Conservation (phyloP, 305 asterid species). For the Fraxinus albicans region DNA sequence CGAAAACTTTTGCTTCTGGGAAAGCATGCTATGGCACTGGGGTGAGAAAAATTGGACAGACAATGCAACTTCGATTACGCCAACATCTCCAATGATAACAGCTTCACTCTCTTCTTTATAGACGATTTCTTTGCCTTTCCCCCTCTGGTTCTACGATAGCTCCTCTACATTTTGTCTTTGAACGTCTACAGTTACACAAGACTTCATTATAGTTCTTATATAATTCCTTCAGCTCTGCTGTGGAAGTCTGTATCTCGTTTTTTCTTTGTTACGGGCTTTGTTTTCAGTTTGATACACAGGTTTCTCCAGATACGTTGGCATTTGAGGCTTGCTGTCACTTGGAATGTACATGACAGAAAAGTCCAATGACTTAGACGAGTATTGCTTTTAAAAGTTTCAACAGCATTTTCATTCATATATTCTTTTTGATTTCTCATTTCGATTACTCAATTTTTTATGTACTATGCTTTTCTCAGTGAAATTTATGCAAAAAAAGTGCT, state of each 20-base stretch:
- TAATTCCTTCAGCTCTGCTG: background rate
- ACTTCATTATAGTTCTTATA: background rate
- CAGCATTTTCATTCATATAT: background rate
- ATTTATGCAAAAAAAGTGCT: background rate
- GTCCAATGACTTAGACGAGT: background rate
- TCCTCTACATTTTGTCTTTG: background rate
- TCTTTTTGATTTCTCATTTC: background rate
- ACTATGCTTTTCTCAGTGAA: background rate
- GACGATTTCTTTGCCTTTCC: background rate
- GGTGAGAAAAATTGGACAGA: slow-evolving; percentile 86
- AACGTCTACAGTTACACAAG: background rate
- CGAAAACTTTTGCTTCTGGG: slow-evolving; percentile 89
- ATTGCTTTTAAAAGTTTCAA: background rate
- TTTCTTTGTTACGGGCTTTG: background rate
- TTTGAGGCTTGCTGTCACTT: background rate
- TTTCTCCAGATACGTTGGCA: background rate
- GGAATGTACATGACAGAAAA: background rate
- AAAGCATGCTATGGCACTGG: slow-evolving; percentile 95
- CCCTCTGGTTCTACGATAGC: background rate
- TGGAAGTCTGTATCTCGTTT: background rate
- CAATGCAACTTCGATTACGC: slow-evolving; percentile 43
- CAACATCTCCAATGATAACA: slow-evolving; percentile 34
- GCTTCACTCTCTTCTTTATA: slow-evolving; percentile 35
- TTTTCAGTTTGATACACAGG: background rate
- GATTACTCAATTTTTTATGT: background rate